Evolutionary conservation across 257 asterid genomes (phyloP), one percentile per base, ranked within the genome.

Genomic region (Primulina tabacum): DNA sequence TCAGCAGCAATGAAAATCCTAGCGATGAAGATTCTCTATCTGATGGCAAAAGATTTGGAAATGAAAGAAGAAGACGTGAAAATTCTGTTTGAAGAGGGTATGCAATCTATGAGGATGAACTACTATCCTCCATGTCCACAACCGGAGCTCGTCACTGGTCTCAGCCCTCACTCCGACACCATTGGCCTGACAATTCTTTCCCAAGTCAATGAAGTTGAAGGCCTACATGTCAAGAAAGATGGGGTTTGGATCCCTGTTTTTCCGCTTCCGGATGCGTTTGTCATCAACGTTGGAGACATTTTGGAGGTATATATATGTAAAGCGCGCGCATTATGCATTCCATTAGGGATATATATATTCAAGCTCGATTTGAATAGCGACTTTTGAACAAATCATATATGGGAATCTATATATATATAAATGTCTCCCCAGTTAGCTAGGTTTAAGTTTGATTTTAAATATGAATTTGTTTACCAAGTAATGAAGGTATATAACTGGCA

Each of bases 111-210:
- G 87, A 81, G 92, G 71, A 82, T 81, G 80, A 87, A 84, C 53
- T 84, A 82, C 69, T 84, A 87, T 6, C 90, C 92, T 0, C 87
- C 85, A 1, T 87, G 88, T 55, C 87, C 90, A 0, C 80, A 77
- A 37, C 87, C 92, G n/a, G 85, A 87, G 71, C 77, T 74, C 0
- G 85, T 78, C 7, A 77, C 79, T 0, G 92, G 92, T 8, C 82
- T 85, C 4, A 62, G 68, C 76, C 84, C 88, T 2, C 92, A 84
- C 55, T 75, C 90, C 4, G 88, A 85, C 62, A 28, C 83, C 3
- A 50, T 3, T 28, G 90, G 80, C 4, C 84, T 87, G 55, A 69
- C 88, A 2, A 82, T 87, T 66, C 83, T 86, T 24, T 76, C 79
- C 57, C 90, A 84, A 21, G 76, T 79, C 40, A 81, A 70, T 38